These are phyloP conservation scores for Pulveroboletus sp. DNA, from an alignment of 768 basidiomycete genomes.

Conservation along the genomic window DNA sequence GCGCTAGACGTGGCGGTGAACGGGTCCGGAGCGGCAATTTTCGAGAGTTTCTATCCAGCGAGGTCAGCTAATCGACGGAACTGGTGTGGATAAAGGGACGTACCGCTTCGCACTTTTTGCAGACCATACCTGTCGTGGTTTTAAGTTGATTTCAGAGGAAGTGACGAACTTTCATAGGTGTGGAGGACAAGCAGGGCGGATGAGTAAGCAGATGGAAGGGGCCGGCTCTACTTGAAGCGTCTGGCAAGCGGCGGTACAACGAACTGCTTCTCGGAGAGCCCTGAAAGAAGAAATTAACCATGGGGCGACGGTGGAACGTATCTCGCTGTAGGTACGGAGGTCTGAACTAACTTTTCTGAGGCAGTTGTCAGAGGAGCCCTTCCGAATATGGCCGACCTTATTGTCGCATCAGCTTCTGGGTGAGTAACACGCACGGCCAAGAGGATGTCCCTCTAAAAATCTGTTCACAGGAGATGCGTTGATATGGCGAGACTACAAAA, in stretches of 20 bases:
- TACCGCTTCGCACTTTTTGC: constrained; percentile 80
- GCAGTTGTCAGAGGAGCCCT: constrained; percentile 1
- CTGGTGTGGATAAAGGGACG: constrained; percentile 21
- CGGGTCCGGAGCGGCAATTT: constrained; percentile 85
- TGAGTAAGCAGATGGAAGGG: constrained; percentile 17
- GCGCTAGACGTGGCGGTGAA: constrained; percentile 68
- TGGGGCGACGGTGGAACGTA: not conserved
- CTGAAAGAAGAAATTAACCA: not conserved
- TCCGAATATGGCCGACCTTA: constrained; percentile 25
- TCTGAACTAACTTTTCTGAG: constrained; percentile 2
- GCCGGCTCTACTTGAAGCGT: not conserved
- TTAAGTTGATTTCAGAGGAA: not conserved
- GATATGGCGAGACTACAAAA: constrained; percentile 34
- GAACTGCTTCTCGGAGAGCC: not conserved
- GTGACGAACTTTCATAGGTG: constrained; percentile 3
- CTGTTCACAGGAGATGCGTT: constrained; percentile 27
- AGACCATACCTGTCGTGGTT: constrained; percentile 56
- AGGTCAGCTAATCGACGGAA: not conserved
- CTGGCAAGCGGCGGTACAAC: not conserved
- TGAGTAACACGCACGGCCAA: constrained; percentile 17
- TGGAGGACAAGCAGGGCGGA: not conserved
- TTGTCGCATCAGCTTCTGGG: constrained; percentile 23
- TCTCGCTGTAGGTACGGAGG: not conserved
- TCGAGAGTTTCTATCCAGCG: constrained; percentile 72
- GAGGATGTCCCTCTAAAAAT: constrained; percentile 5